Evolutionary conservation across 2,329 filamentous ascomycete species (phyloP), one percentile per base, ranked within the genome.

Genomic region (Didymella pinodella): DNA sequence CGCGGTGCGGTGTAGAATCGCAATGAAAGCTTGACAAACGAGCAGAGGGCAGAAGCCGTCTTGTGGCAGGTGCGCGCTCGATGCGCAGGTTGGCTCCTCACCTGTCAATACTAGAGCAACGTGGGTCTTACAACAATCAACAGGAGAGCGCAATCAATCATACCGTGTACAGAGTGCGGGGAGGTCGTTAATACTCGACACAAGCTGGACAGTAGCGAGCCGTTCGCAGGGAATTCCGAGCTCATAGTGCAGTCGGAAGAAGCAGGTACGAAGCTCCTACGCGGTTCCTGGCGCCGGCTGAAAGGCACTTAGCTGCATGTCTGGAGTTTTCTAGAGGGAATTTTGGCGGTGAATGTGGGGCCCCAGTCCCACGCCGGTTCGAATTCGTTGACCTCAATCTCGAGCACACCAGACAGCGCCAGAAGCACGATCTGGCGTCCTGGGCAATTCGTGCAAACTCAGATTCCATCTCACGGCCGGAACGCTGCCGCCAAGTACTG

Each of bases 331-430:
- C 38, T 22, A 44, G 22, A 48, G 55, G 55, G 43, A 47, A 54
- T 59, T 22, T 22, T 54, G 56, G 56, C 56, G 56, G 56, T 59
- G 56, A 59, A 22, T 59, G 56, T 59, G 56, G 56, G 47, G 51
- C 50, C 45, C 29, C 49, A 36, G 45, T 25, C 18, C 40, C 25
- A 51, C 47, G 34, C 57, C 57, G 57, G 57, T 7, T 44, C 38
- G 32, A 55, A 48, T 52, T 52, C 57, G 57, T 60, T 60, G 57
- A 55, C 8, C 40, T 31, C 48, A 55, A 52, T 60, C 57, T 60
- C 57, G 57, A 56, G 47, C 45, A 45, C 43, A 38, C 57, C 44
- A 51, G 54, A 57, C 48, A 49, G 41, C 41, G 38, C 54, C 47
- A 60, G 51, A 55, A 29, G 34, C 55, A 41, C 47, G 28, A 47